These are phyloP conservation scores for Cladosporium colombiae DNA, from an alignment of 2,329 filamentous ascomycete species.

Conservation along the genomic window DNA sequence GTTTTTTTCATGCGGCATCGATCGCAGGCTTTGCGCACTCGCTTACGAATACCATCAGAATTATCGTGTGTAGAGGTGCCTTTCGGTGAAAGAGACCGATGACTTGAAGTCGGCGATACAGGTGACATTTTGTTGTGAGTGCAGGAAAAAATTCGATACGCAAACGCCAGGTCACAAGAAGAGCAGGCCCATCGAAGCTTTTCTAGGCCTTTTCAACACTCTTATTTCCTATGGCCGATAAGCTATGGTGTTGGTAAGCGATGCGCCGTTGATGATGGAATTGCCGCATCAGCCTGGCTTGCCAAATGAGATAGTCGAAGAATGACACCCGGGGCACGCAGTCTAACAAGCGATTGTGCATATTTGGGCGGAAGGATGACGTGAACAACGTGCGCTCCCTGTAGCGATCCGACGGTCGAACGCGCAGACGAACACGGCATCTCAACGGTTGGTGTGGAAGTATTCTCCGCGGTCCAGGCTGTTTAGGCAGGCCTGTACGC, in stretches of 20 bases:
- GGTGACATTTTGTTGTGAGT: not conserved
- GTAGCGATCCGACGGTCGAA: not conserved
- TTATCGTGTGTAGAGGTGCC: not conserved
- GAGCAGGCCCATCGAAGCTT: not conserved
- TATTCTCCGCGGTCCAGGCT: not conserved
- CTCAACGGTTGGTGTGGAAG: not conserved
- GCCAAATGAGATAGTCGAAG: not conserved
- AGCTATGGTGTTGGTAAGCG: not conserved
- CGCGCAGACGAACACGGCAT: not conserved
- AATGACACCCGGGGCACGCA: not conserved
- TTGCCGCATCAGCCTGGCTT: not conserved
- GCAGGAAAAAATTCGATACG: not conserved
- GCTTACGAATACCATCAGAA: constrained; percentile 47
- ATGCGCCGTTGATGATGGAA: not conserved
- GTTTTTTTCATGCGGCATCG: constrained; percentile 67
- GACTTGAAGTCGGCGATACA: not conserved
- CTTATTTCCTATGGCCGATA: not conserved
- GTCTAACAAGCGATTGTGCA: not conserved
- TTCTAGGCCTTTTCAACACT: not conserved
- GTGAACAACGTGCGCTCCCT: not conserved
- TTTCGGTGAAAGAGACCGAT: not conserved
- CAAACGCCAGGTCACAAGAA: not conserved
- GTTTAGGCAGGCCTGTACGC: not conserved
- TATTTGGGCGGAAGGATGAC: not conserved
- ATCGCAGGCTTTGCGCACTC: constrained; percentile 68